These are phyloP conservation scores for Melastoma candidum DNA, from an alignment of 441 rosid species.

Conservation along the genomic window DNA sequence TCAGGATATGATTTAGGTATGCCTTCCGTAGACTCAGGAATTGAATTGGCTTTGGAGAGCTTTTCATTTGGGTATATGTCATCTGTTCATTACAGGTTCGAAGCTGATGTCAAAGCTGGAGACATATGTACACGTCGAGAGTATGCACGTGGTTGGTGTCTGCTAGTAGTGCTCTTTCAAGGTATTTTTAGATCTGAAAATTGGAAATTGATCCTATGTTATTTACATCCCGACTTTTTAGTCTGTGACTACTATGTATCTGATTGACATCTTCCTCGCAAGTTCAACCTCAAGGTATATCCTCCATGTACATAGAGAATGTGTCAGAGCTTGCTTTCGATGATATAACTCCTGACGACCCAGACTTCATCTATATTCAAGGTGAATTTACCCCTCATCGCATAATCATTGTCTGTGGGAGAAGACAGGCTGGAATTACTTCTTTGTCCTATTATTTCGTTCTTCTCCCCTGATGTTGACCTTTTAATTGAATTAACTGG, in stretches of 20 bases:
- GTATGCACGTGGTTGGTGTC: conserved; percentile 93
- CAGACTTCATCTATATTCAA: conserved; percentile 89
- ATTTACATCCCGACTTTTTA: not conserved
- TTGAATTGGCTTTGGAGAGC: no score
- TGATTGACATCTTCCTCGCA: conserved; percentile 19
- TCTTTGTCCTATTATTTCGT: not conserved
- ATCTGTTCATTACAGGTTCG: conserved; percentile 51
- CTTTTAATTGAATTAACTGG: conserved; percentile 8
- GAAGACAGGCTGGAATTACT: no score
- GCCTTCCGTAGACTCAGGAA: no score
- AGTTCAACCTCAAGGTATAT: conserved; percentile 74
- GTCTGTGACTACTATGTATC: not conserved
- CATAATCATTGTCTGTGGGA: not conserved
- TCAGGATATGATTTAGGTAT: no score
- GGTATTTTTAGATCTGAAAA: conserved; percentile 28
- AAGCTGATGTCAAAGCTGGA: conserved; percentile 58
- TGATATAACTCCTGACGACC: conserved; percentile 73
- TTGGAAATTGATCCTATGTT: no score
- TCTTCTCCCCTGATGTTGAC: not conserved
- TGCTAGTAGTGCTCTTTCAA: conserved; percentile 73
- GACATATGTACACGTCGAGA: conserved; percentile 87
- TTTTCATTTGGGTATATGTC: not conserved
- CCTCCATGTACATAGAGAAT: conserved; percentile 90
- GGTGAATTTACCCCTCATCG: conserved; percentile 28
- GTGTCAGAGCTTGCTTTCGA: conserved; percentile 90